phyloP scores from a whole-genome alignment of 805 yeast genomes.

The Lipomyces starkeyi region DNA sequence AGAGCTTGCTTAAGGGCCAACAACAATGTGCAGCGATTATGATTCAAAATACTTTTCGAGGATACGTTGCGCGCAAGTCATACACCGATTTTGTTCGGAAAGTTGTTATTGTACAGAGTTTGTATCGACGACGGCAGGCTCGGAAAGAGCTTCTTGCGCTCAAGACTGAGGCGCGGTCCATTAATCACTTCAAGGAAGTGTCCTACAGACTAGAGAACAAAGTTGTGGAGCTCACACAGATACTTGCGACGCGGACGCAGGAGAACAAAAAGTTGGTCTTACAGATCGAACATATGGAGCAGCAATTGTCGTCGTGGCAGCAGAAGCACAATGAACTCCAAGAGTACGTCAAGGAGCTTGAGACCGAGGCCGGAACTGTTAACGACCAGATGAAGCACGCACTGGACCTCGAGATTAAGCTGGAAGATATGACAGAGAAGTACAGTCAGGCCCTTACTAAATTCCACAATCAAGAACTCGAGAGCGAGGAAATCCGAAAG shows the following conservation, averaged over 20 bases:
- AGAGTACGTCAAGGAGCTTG: constrained; percentile 41
- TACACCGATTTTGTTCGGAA: constrained; percentile 57
- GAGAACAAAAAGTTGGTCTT: constrained; percentile 76
- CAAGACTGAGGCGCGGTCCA: constrained; percentile 90
- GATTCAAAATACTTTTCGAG: constrained; percentile 78
- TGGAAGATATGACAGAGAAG: constrained; percentile 34
- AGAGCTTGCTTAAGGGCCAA: constrained; percentile 55
- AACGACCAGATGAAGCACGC: constrained; percentile 32
- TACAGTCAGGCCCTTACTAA: constrained; percentile 40
- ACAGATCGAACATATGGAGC: constrained; percentile 56
- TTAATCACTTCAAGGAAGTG: constrained; percentile 85
- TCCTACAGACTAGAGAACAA: constrained; percentile 94
- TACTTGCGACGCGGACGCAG: constrained; percentile 74
- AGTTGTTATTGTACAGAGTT: constrained; percentile 75
- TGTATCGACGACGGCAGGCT: constrained; percentile 79
- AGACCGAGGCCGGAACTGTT: constrained; percentile 39
- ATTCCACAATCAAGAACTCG: constrained; percentile 32
- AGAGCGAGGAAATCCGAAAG: constrained; percentile 25
- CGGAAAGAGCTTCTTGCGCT: constrained; percentile 63
- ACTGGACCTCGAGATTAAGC: constrained; percentile 28
- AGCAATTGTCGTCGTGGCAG: constrained; percentile 43
- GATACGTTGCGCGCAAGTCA: constrained; percentile 63
- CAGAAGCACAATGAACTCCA: constrained; percentile 41
- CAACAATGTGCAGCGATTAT: constrained; percentile 67
- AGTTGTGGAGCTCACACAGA: constrained; percentile 93